Percentiles rank a stretch among this genome's conserved stretches.
Conservation (phyloP, 2,329 filamentous ascomycete genomes). For the Alternaria sp. region DNA sequence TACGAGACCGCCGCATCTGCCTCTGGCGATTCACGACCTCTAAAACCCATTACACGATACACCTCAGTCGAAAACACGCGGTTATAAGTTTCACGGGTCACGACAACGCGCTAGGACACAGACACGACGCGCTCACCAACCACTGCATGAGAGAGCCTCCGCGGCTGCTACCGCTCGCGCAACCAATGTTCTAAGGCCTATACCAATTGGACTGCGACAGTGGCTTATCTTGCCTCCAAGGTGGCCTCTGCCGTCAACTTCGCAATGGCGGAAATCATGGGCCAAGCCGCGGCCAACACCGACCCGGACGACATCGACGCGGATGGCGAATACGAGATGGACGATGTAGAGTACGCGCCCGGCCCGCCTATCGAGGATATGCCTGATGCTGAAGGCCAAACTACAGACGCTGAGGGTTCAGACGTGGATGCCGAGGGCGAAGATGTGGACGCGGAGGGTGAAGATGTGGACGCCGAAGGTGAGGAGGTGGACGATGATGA, state of each 20-base stretch:
- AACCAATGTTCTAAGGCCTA: constrained; percentile 30
- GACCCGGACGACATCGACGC: constrained; percentile 46
- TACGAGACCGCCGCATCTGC: constrained; percentile 24
- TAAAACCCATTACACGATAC: constrained; percentile 7
- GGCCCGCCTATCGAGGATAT: constrained; percentile 19
- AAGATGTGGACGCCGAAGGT: constrained; percentile 52
- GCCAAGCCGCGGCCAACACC: constrained; percentile 39
- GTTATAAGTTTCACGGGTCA: constrained; percentile 6
- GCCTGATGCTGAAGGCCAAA: constrained; percentile 38
- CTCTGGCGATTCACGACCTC: constrained; percentile 1
- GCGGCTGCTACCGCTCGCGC: constrained; percentile 27
- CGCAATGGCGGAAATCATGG: constrained; percentile 52
- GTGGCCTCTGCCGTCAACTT: constrained; percentile 51
- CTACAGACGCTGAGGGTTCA: constrained; percentile 50
- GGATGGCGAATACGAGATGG: constrained; percentile 50
- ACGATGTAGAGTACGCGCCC: constrained; percentile 42
- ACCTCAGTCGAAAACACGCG: constrained; percentile 11
- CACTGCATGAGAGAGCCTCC: constrained; percentile 37
- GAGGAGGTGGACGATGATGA: constrained; percentile 59
- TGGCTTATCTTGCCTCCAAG: constrained; percentile 46
- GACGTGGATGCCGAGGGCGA: constrained; percentile 57
- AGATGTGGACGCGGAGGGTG: constrained; percentile 55
- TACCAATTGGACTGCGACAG: constrained; percentile 30
- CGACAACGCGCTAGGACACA: constrained; percentile 35
- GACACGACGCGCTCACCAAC: constrained; percentile 33